Base-by-base conservation (phyloP, 2,329 filamentous ascomycete species). In the Hymenoscyphus scutula region DNA sequence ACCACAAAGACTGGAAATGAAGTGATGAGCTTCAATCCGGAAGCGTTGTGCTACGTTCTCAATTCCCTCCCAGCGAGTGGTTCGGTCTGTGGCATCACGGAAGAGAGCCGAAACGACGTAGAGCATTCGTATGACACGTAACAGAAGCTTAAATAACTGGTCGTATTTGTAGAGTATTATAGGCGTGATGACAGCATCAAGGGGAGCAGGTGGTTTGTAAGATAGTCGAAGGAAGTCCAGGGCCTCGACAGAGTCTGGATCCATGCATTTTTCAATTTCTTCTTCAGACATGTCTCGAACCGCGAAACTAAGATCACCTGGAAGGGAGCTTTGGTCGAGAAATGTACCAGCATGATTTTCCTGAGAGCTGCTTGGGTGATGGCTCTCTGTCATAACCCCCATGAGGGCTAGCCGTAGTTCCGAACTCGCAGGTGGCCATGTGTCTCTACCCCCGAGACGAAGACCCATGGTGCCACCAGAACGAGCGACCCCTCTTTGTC, bases 391-490 rank as follows among this genome's bases (percentile, higher is more conserved):
- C 6, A 98, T 78, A 0, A 98, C 84, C 0, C 92, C 92, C 83
- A 93, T 96, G 19, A 99, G 80, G 0, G 91, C 91, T 5, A 98
- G 81, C 10, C 92, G 86, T n/a, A 99, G 78, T 74, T 98, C 95
- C 0, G 93, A 97, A 74, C 91, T 96, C 27, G 92, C 92, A 4
- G 95, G 95, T 29, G 95, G 95, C 95, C 95, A 98, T 34, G 83
- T 91, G 61, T 91, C 87, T 70, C 92, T 85, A 1, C 85, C 86
- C n/a, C 90, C 90, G 0, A 98, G 80, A 48, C 92, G 89, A 48
- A 98, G 80, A 0, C 95, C 94, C 81, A 96, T 94, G 15, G 85
- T 79, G 62, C 87, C 84, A 56, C 90, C 88, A 54, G 84, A 84
- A 8, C 87, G 83, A 53, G 90, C 85, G 34, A 88, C 81, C 2